Evolutionary conservation across 2,329 filamentous ascomycete genomes (phyloP), one percentile per base, ranked within the genome.

Genomic region (Emericellopsis atlantica): DNA sequence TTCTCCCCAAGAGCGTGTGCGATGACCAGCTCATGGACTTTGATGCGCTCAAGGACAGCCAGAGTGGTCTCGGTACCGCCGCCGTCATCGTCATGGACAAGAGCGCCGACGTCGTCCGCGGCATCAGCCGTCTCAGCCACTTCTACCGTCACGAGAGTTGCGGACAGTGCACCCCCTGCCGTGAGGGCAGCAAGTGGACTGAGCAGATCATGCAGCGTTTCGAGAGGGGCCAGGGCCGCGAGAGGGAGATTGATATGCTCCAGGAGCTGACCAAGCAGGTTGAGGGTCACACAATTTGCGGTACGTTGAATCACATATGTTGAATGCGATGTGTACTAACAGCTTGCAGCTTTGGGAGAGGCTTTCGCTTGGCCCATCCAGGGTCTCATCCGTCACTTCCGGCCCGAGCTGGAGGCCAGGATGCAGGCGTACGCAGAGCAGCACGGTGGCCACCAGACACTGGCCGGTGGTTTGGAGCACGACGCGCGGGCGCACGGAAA

Each of bases 41-140:
- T 58, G 92, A 98, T 60, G 89, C 85, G 9, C 78, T 98, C 52
- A 98, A 98, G 76, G 92, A 98, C 65, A 89, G 81, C 52, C 92
- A 96, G 67, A 93, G 88, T 46, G 92, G 92, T 76, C 81, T 98
- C 12, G 92, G 92, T 52, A 98, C 92, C 6, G 92, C 92, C 4
- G 92, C 92, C 44, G 90, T 98, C 51, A 95, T 98, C 56, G 92
- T 98, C 61, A 95, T 98, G 85, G 92, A 98, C 69, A 93, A 96
- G 75, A 90, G 83, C 56, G 85, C 92, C 48, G 92, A 98, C 61
- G 84, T 98, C 40, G 88, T 98, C 51, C 84, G 90, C 49, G 86
- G 87, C 57, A 96, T 98, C 59, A 81, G 85, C 48, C 82, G 92
- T 53, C 79, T 98, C 53, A 86, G 84, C 55, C 86, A 90, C 62